Evolutionary conservation across 345 rosid genomes (phyloP), one percentile per base, ranked within the genome.

Genomic region (Microthlaspi erraticum): DNA sequence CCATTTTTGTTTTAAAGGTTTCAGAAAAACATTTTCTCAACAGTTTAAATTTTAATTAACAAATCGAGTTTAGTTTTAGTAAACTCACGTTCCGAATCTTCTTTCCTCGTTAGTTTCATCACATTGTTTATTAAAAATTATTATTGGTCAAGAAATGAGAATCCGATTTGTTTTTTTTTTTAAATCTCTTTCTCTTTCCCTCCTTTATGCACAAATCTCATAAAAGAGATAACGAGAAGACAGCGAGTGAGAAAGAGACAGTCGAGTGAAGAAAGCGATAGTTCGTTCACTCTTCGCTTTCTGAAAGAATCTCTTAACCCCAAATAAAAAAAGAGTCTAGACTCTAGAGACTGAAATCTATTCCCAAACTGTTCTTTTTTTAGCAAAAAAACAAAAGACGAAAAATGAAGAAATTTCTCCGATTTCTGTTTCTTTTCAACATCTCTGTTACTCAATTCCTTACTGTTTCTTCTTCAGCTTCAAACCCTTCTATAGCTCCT

Each of bases 401-500:
- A 5, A 32, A 41, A 43, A 62, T 65, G 66, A 56, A 4, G 14
- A 23, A 64, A 26, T n/a, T 73, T 64, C 7, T 64, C 23, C 70
- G 38, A 1, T 16, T 34, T 72, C 64, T 64, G 17, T 23, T 46
- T 54, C 50, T 64, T 72, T 6, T 34, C 3, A 41, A 39, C 16
- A 48, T 70, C 48, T 33, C 10, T 10, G 0, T 55, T 38, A 12
- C 53, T 63, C 34, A 62, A 34, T 23, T 63, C 11, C 31, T 45
- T 8, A 12, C 0, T 38, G 36, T 57, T 37, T 46, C 34, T 55
- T 34, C 63, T 43, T 71, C 63, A 43, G 14, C 74, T 10, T 48
- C 53, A 51, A 59, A 50, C 29, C 81, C 80, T 60, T 74, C 77
- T 75, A 60, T 74, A 60, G 79, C 81, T 34, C 78, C 85, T 1